A percentile compares a stretch with the other conserved stretches of the same genome.
Conservation (phyloP, 1,284 basidiomycete genomes). For the Leccinum subfulvum region DNA sequence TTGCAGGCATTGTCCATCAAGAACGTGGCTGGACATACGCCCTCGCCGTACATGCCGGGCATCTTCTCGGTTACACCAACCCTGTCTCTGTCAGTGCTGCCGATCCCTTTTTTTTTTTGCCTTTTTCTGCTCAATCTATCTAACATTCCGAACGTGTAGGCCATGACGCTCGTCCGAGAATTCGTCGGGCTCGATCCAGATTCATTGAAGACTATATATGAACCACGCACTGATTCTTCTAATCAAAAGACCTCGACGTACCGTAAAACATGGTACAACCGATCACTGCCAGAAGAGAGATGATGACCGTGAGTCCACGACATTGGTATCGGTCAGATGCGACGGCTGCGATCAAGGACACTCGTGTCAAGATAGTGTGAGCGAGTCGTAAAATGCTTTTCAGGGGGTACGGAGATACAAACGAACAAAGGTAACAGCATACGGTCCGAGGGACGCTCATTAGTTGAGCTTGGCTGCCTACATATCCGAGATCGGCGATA, state of each 20-base stretch:
- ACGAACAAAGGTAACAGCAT: slow-evolving; percentile 42
- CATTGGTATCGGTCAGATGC: slow-evolving; percentile 45
- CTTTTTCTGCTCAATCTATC: background rate
- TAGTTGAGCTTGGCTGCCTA: slow-evolving; percentile 44
- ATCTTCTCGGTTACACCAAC: slow-evolving; percentile 50
- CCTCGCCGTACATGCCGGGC: slow-evolving; percentile 56
- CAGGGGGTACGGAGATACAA: background rate
- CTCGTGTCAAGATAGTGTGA: slow-evolving; percentile 21
- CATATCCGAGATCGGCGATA: slow-evolving; percentile 46
- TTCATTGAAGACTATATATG: slow-evolving; percentile 25
- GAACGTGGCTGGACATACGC: slow-evolving; percentile 69
- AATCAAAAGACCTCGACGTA: slow-evolving; percentile 20
- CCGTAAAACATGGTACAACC: slow-evolving; percentile 51
- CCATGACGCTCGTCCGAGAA: slow-evolving; percentile 54
- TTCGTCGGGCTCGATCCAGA: slow-evolving; percentile 39
- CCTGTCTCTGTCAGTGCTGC: slow-evolving; percentile 50
- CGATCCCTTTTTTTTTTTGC: background rate
- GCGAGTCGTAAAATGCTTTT: background rate
- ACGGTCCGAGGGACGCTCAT: slow-evolving; percentile 47
- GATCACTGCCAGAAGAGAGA: slow-evolving; percentile 38
- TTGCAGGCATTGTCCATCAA: slow-evolving; percentile 70
- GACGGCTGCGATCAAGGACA: slow-evolving; percentile 40
- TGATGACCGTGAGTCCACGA: slow-evolving; percentile 40
- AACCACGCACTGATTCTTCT: slow-evolving; percentile 31
- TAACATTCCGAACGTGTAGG: slow-evolving; percentile 36